Evolutionary conservation across 2,329 filamentous ascomycete species (phyloP), one percentile per base, ranked within the genome.

Genomic region (Colletotrichum camelliae): DNA sequence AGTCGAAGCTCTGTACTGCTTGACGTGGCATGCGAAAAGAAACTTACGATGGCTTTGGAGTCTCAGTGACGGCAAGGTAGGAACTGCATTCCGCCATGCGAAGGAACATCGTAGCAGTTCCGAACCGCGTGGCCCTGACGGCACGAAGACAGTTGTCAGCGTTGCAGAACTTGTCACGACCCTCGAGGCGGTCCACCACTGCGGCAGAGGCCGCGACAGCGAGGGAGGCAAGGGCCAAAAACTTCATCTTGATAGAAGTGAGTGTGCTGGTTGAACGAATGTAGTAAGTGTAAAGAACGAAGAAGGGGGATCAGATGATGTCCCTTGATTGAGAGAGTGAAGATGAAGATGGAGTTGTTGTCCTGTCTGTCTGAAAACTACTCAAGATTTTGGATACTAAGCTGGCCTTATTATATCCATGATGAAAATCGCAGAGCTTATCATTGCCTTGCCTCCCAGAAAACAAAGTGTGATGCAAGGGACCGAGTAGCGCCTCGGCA

Each of bases 111-210:
- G 74, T 76, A 1, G 74, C 74, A 4, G 70, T 76, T 82, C 84
- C 84, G 33, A 77, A 78, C 15, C 84, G 82, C 55, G 85, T 87
- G 68, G 86, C 86, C 29, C 86, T 87, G 65, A 88, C 83, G 74
- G 85, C 84, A 37, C 86, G 85, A 80, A 86, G 85, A 82, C 86
- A 88, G 83, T 87, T 88, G 82, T 88, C 84, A 77, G 83, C 85
- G 68, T 81, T 79, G 80, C 84, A 87, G 64, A 75, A 39, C 4
- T 33, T 77, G 61, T 84, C 4, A 27, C 24, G 24, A 27, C 24
- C 24, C 1, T 27, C 24, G 24, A 27, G 24, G 1, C 1, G 24
- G 24, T 52, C 81, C 35, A 86, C 72, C 39, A 81, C 79, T 78
- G 79, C 79, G 61, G 84, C 85, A 57, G 84, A 77, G 74, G 82